These are phyloP conservation scores for Gonium pectorale DNA, from an alignment of 139 green algal genomes.

Conservation along the genomic window DNA sequence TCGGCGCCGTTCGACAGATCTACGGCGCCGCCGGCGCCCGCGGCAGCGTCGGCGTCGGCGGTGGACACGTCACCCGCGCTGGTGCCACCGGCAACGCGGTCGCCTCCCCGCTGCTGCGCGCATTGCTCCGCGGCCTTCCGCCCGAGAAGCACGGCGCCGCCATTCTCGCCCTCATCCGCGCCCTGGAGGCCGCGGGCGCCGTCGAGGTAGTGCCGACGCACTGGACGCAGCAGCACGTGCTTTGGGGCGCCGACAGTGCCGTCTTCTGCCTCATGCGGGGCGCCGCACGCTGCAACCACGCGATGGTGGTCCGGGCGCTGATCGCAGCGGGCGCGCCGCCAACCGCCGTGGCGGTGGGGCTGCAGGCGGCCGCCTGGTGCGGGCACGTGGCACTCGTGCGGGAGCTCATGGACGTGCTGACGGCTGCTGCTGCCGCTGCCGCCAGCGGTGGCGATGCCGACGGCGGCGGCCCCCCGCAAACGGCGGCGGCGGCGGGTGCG, in stretches of 20 bases:
- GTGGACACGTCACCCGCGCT: no score
- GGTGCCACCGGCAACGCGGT: neutral
- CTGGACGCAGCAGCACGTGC: neutral
- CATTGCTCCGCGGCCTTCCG: slow-evolving; percentile 10
- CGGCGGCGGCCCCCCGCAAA: neutral
- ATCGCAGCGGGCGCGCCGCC: neutral
- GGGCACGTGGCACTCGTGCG: neutral
- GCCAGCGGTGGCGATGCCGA: neutral
- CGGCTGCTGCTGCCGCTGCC: neutral
- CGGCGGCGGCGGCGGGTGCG: neutral
- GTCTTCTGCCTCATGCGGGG: neutral
- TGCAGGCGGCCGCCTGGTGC: neutral
- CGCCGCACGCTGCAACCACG: slow-evolving; percentile 4
- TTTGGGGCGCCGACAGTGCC: neutral
- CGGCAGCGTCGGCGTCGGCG: neutral
- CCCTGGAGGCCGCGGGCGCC: slow-evolving; percentile 15
- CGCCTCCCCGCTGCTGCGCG: neutral
- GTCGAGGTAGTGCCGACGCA: neutral
- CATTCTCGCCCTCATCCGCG: neutral
- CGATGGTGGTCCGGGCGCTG: slow-evolving; percentile 8
- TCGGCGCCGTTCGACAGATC: neutral
- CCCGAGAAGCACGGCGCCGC: neutral
- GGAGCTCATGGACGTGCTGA: neutral
- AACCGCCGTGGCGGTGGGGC: neutral
- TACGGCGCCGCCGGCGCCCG: neutral